phyloP scores from a whole-genome alignment of 78 protist species.

The Speleostelium caveatum region DNA sequence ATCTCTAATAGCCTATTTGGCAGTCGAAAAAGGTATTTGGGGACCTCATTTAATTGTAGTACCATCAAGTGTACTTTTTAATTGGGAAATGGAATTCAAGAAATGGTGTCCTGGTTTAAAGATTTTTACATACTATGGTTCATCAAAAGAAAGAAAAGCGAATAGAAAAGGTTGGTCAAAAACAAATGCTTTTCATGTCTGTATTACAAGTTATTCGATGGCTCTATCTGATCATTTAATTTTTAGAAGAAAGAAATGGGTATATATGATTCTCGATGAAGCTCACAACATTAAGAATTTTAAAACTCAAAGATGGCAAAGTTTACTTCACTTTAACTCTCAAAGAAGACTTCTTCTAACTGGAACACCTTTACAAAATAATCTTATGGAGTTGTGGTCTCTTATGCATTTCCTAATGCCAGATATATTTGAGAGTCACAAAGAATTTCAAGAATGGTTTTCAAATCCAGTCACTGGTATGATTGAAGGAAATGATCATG shows the following conservation, averaged over 20 bases:
- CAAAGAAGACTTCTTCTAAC: constrained; percentile 79
- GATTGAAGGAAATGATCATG: constrained; percentile 79
- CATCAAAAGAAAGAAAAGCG: constrained; percentile 86
- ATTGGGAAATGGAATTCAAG: constrained; percentile 97
- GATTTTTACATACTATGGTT: constrained; percentile 93
- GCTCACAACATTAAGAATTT: constrained; percentile 98
- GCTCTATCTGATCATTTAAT: constrained; percentile 84
- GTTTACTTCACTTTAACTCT: constrained; percentile 86
- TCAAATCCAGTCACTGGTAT: constrained; percentile 83
- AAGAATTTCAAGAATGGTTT: constrained; percentile 94
- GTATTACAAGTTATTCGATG: constrained; percentile 93
- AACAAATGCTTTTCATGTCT: constrained; percentile 92
- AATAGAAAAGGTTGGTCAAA: constrained; percentile 94
- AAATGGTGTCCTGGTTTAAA: constrained; percentile 95
- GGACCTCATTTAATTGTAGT: constrained; percentile 97
- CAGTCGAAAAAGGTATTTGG: constrained; percentile 89
- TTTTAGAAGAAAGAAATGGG: constrained; percentile 90
- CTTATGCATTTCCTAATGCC: constrained; percentile 98
- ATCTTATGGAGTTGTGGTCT: constrained; percentile 98
- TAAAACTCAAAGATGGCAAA: constrained; percentile 90
- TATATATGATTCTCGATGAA: constrained; percentile 96
- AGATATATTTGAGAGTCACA: constrained; percentile 87
- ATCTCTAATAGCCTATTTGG: constrained; percentile 94
- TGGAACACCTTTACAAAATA: constrained; percentile 98
- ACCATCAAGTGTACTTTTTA: constrained; percentile 90